Conservation (phyloP, 805 yeast species). For the Starmerella bombicola region DNA sequence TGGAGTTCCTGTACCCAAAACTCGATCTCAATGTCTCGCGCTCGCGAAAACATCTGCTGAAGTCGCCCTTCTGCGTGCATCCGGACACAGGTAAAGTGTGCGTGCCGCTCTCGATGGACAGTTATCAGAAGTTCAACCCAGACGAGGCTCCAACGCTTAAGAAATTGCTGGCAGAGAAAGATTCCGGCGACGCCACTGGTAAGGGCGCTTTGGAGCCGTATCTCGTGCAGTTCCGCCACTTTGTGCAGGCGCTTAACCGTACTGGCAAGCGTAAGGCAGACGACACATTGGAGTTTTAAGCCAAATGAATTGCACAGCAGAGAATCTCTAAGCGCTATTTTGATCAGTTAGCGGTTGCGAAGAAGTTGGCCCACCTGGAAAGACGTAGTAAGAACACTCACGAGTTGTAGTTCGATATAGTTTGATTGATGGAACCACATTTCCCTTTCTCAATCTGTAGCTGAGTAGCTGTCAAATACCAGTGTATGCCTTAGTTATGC, state of each 20-base stretch:
- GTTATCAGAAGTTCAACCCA: conserved; percentile 53
- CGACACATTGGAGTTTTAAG: conserved; percentile 20
- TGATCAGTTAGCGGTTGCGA: too few species aligned
- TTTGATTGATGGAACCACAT: not conserved
- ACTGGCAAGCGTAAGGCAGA: conserved; percentile 31
- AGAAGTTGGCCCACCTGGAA: too few species aligned
- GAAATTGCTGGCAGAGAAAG: conserved; percentile 52
- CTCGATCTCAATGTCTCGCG: conserved; percentile 87
- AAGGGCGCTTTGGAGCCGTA: conserved; percentile 61
- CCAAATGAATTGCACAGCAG: too few species aligned
- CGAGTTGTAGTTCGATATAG: not conserved
- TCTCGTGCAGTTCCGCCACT: conserved; percentile 50
- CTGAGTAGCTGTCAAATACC: too few species aligned
- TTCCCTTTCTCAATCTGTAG: too few species aligned
- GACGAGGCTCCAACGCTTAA: conserved; percentile 64
- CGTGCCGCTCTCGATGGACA: conserved; percentile 48
- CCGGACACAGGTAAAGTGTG: conserved; percentile 93
- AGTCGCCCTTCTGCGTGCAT: conserved; percentile 93
- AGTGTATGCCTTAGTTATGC: too few species aligned
- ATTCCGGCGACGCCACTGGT: conserved; percentile 30
- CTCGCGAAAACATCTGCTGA: conserved; percentile 79
- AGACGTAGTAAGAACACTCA: too few species aligned
- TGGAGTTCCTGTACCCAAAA: conserved; percentile 77
- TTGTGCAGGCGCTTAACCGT: conserved; percentile 48
- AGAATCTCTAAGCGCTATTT: too few species aligned